Base-by-base conservation (phyloP, 1,139 yeast genomes). In the Hansenula lynferdii region DNA sequence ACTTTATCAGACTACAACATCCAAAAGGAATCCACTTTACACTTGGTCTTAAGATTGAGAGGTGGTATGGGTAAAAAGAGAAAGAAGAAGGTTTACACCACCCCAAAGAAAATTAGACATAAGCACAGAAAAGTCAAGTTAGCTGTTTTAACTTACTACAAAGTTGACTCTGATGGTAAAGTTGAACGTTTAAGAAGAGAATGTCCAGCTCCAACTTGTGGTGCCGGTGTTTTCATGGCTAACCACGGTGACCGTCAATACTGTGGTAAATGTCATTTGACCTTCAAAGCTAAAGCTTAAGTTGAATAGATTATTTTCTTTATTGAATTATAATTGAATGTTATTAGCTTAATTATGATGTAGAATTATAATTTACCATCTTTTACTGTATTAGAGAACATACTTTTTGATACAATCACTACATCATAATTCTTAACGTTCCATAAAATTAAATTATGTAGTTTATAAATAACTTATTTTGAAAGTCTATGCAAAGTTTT, bases 41-140 rank as follows among this genome's bases (percentile, higher is more conserved):
- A 92, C 77, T 83, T 92, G 74, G 97, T 92, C 66, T 78, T 92
- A 57, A 89, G 97, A 82, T 86, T 92, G 72, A 86, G 97, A 82
- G 97, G 97, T 85, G 96, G 96, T 80, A n/a, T n/a, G n/a, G 97
- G 97, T 85, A 92, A 92, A 85, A 92, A 92, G 89, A 90, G 95
- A 86, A 87, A 86, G 89, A 89, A 89, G 90, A 94, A 94, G 96
- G 97, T 89, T 70, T 94, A 92, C 92, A 90, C 97, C 80, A 92
- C 98, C 70, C 99, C 99, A 81, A 92, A 92, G 92, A 92, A 90
- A 85, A 86, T 92, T 78, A 87, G 78, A 79, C 97, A 92, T 95
- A 89, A 87, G 85, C 96, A 87, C 85, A 92, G 87, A 87, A 90
- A 90, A 81, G 85, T 85, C 77, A 92, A 92, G 85, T 82, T 92